A percentile compares a stretch with the other conserved stretches of the same genome.
These are phyloP conservation scores for Tarenaya hassleriana DNA, from an alignment of 345 rosid genomes.

Conservation along the genomic window DNA sequence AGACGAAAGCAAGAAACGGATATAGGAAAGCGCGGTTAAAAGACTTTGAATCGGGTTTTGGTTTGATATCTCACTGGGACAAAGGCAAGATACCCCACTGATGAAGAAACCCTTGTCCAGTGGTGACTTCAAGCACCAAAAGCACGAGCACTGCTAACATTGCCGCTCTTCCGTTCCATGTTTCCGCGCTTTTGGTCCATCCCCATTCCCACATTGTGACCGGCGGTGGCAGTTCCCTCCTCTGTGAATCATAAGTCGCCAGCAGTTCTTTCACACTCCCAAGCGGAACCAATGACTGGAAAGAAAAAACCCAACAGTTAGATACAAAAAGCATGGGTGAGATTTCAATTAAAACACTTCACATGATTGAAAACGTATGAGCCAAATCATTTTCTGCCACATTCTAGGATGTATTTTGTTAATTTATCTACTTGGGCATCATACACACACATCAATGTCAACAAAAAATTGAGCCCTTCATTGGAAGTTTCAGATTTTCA, in stretches of 20 bases:
- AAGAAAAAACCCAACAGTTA: neutral
- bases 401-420: no score
- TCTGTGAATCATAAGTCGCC: slow-evolving; percentile 85
- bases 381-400: no score
- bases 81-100: slow-evolving; percentile 82
- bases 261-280: slow-evolving; percentile 89
- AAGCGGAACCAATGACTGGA: slow-evolving; percentile 88
- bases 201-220: slow-evolving; percentile 99
- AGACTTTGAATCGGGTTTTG: neutral
- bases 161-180: slow-evolving; percentile 99
- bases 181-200: slow-evolving; percentile 99
- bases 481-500: no score
- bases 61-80: slow-evolving; percentile 41
- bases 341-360: neutral
- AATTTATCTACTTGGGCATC: no score
- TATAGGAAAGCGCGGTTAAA: no score
- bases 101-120: slow-evolving; percentile 90
- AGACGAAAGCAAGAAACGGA: neutral
- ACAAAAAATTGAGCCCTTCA: no score
- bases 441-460: no score
- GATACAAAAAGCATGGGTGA: neutral
- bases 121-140: slow-evolving; percentile 80
- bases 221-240: slow-evolving; percentile 86
- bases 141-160: slow-evolving; percentile 88
- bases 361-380: no score